Evolutionary conservation across 768 basidiomycete genomes (phyloP), one percentile per base, ranked within the genome.

Genomic region (Lactarius trivialis): DNA sequence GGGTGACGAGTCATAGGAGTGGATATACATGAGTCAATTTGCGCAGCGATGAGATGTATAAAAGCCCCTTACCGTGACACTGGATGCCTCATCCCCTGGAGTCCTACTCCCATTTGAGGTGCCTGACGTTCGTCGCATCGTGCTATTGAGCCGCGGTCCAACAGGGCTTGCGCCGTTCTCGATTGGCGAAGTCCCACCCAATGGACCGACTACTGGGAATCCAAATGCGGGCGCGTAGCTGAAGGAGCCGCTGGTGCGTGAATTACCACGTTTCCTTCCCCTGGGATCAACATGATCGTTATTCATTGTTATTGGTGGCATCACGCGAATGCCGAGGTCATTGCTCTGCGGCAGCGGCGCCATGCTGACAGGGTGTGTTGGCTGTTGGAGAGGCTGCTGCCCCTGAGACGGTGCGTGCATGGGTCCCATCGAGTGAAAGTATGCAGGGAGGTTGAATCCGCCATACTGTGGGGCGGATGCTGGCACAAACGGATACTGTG

Each of bases 1-100:
- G 52, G 51, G 45, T 1, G 28, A n/a, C 37, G 32, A 60, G 21
- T 30, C 28, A 26, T 19, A 3, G 4, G n/a, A 15, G 24, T 49
- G 50, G 33, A 55, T 33, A 56, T 12, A n/a, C 4, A 4, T 14
- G 24, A 19, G 41, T 33, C 41, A 45, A 30, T 26, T 24, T 7
- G 28, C 7, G 41, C 24, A 34, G 24, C n/a, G 26, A 19, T 26
- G 28, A 36, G 43, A 36, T 4, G 33, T 28, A 53, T 33, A 30
- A 21, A 53, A 49, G 33, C 7, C n/a, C 32, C 61, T 58, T 39
- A 91, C 91, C 59, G 88, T 80, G 55, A 82, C 84, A 30, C 89
- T 91, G 11, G 86, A 84, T 36, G 83, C 84, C 66, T 93, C 91
- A 71, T 93, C 91, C 55, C 82, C 81, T 49, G 84, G 79, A 39